phyloP scores from a whole-genome alignment of 768 basidiomycete genomes.

The Mycena polygramma region DNA sequence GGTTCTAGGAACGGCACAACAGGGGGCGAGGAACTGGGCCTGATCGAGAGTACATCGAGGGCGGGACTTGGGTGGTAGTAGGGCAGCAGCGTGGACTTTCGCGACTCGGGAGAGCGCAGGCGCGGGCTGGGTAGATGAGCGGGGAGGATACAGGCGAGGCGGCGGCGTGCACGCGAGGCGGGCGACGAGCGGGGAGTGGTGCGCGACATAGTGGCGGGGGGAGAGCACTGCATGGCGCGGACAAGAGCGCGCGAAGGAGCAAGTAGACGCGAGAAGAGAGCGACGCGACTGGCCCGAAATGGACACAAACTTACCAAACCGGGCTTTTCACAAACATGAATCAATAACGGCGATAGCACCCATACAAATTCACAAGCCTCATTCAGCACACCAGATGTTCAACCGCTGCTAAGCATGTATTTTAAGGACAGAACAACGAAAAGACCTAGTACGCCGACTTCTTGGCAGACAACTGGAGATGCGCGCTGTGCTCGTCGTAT shows the following conservation, averaged over 20 bases:
- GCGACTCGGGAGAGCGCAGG: slow-evolving; percentile 28
- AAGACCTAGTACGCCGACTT: slow-evolving; percentile 72
- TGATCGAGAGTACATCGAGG: slow-evolving; percentile 19
- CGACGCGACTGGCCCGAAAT: background rate
- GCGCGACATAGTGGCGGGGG: slow-evolving; percentile 1
- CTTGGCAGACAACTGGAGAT: slow-evolving; percentile 85
- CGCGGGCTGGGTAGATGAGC: slow-evolving; percentile 4
- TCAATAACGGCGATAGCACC: background rate
- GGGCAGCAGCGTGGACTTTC: slow-evolving; percentile 31
- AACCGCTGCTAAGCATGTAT: slow-evolving; percentile 5
- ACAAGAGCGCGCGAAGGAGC: background rate
- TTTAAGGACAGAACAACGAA: slow-evolving; percentile 1
- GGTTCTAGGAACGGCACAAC: slow-evolving; percentile 23
- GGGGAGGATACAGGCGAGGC: slow-evolving; percentile 30
- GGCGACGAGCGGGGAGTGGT: slow-evolving; percentile 29
- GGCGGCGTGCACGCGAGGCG: slow-evolving; percentile 34
- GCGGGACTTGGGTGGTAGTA: slow-evolving; percentile 28
- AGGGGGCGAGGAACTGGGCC: slow-evolving; percentile 17
- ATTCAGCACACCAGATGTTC: background rate
- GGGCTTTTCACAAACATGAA: background rate
- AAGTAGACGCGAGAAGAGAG: background rate
- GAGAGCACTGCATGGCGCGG: slow-evolving; percentile 7
- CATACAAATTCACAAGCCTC: background rate
- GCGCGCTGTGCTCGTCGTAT: slow-evolving; percentile 95
- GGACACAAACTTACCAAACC: background rate